A percentile compares a stretch with the other conserved stretches of the same genome.
These are phyloP conservation scores for Salix arbutifolia DNA, from an alignment of 345 rosid genomes.

Conservation along the genomic window DNA sequence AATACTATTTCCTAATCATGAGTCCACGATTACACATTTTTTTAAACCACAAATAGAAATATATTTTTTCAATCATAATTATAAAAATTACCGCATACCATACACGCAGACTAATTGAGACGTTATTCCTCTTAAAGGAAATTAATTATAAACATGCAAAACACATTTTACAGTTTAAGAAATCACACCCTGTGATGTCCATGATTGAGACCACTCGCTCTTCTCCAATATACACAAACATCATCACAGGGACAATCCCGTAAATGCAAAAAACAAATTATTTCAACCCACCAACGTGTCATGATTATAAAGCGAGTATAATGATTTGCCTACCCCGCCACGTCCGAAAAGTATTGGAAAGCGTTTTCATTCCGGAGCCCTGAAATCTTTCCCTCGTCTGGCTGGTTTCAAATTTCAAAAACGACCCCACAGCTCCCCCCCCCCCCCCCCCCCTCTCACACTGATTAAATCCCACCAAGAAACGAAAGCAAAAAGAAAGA, in stretches of 20 bases:
- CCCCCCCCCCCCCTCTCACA: not conserved
- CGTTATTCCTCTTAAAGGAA: no score
- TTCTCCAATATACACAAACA: not conserved
- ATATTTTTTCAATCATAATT: no score
- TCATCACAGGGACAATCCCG: not conserved
- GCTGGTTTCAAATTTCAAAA: conserved; percentile 39
- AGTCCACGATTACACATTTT: no score
- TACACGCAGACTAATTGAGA: no score
- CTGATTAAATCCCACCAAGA: not conserved
- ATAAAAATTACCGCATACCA: no score
- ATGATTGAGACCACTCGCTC: not conserved
- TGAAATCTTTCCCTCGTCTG: conserved; percentile 35
- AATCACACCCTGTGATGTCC: not conserved
- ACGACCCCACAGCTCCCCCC: conserved; percentile 28
- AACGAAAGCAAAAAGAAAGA: not conserved
- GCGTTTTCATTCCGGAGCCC: not conserved
- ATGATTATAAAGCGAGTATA: not conserved
- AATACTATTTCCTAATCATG: no score
- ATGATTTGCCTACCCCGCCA: not conserved
- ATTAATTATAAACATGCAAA: not conserved
- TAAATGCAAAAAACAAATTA: not conserved
- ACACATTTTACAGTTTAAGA: not conserved
- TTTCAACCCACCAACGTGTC: conserved; percentile 2
- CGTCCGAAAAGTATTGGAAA: not conserved
- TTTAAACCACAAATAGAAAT: no score